These are phyloP conservation scores for Rubia tinctorum DNA, from an alignment of 305 asterid genomes.

Conservation along the genomic window DNA sequence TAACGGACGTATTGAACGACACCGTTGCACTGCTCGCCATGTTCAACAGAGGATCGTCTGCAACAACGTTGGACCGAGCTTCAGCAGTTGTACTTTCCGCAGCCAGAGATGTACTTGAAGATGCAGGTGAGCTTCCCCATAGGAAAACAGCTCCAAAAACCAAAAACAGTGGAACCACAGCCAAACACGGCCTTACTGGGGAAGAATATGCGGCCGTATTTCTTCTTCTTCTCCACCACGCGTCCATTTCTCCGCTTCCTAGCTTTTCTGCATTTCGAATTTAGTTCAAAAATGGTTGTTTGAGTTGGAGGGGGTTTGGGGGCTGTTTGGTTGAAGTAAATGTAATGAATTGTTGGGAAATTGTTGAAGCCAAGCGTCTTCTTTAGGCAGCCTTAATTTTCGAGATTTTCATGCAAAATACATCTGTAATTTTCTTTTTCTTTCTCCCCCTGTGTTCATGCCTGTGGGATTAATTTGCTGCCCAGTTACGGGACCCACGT, in stretches of 20 bases:
- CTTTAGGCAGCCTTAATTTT: constrained; percentile 35
- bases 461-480: not conserved
- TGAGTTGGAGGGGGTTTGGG: not conserved
- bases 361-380: constrained; percentile 62
- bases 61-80: constrained; percentile 7
- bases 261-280: not conserved
- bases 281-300: not conserved
- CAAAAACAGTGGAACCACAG: constrained; percentile 38
- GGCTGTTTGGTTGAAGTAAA: not conserved
- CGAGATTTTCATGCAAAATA: constrained; percentile 62
- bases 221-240: constrained; percentile 28
- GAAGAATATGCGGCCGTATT: not conserved
- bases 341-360: constrained; percentile 30
- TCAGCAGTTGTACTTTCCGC: not conserved
- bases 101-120: not conserved
- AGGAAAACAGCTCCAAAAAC: constrained; percentile 31
- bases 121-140: constrained; percentile 10
- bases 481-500: not conserved
- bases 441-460: not conserved
- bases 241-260: constrained; percentile 16
- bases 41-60: constrained; percentile 5
- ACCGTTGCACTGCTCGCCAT: not conserved
- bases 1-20: not conserved
- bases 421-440: constrained; percentile 6
- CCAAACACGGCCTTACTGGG: constrained; percentile 44